phyloP scores from a whole-genome alignment of 140 eudicot genomes.

The Cichorium intybus region DNA sequence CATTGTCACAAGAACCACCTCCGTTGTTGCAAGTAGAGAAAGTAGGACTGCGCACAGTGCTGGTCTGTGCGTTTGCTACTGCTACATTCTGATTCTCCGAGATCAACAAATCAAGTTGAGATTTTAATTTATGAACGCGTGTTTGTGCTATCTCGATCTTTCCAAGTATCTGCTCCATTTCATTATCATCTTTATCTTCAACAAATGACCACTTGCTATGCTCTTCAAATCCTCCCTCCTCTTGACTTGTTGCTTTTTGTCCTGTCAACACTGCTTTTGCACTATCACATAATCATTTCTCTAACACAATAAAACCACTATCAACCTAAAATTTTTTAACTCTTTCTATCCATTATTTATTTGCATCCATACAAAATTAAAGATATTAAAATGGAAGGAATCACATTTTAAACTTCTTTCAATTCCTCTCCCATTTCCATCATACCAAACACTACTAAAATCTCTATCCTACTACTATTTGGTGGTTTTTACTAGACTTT shows the following conservation, averaged over 20 bases:
- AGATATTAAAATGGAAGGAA: no score
- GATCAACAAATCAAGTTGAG: conserved; percentile 54
- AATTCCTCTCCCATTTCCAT: no score
- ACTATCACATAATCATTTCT: no score
- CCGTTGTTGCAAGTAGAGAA: conserved; percentile 65
- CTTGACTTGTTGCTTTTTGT: conserved; percentile 30
- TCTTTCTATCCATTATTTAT: no score
- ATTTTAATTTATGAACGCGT: conserved; percentile 65
- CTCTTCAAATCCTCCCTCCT: conserved; percentile 45
- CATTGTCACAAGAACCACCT: conserved; percentile 54
- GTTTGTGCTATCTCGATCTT: conserved; percentile 69
- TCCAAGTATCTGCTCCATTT: conserved; percentile 52
- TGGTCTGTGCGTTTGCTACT: conserved; percentile 51
- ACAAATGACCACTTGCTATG: conserved; percentile 37
- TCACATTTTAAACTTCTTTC: no score
- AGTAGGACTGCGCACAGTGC: conserved; percentile 24
- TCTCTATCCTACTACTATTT: no score
- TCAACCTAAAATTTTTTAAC: no score
- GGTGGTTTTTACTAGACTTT: no score
- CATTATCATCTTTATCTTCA: conserved; percentile 49
- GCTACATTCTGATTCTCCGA: no score
- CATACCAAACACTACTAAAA: no score
- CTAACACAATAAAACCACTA: no score
- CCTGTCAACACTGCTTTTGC: conserved; percentile 33
- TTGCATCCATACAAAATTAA: no score